Evolutionary conservation across 2,329 filamentous ascomycete species (phyloP).

Genomic region (Alternaria hordeiaustralica): DNA sequence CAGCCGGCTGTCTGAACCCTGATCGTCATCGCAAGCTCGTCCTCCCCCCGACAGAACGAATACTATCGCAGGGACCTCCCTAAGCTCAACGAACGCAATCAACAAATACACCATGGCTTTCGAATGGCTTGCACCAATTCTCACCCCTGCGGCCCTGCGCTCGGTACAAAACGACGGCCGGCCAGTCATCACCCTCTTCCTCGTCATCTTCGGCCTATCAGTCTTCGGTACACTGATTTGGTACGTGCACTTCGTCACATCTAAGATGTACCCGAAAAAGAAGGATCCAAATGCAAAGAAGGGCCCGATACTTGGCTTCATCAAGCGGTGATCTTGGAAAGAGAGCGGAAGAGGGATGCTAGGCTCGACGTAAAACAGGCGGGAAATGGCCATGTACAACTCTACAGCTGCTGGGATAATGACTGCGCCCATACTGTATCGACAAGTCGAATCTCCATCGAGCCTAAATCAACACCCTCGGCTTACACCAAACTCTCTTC

Average conservation of each 20-base stretch:
- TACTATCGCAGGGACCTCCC: neutral
- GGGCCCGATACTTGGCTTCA: constrained; percentile 29
- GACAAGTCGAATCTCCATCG: neutral
- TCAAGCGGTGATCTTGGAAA: constrained; percentile 22
- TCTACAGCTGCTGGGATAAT: neutral
- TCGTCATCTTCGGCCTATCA: constrained; percentile 75
- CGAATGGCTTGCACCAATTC: constrained; percentile 41
- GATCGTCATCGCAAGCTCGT: neutral
- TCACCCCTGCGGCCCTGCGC: constrained; percentile 39
- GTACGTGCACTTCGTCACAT: constrained; percentile 40
- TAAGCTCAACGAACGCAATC: neutral
- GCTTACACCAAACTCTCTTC: neutral
- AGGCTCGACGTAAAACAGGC: neutral
- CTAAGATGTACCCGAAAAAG: constrained; percentile 37
- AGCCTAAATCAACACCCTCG: neutral
- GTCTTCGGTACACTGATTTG: constrained; percentile 31
- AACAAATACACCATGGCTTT: constrained; percentile 29
- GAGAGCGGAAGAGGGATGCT: neutral
- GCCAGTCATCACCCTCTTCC: constrained; percentile 83
- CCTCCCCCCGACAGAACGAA: neutral
- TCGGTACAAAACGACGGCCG: constrained; percentile 65
- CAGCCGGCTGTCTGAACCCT: constrained; percentile 31
- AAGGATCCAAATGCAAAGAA: constrained; percentile 35
- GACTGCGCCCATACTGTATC: neutral
- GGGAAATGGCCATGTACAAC: neutral